Percentiles rank a stretch among this genome's conserved stretches.
Evolutionary conservation across 176 grass and related monocot genomes (phyloP).

Genomic region (Triticum urartu): DNA sequence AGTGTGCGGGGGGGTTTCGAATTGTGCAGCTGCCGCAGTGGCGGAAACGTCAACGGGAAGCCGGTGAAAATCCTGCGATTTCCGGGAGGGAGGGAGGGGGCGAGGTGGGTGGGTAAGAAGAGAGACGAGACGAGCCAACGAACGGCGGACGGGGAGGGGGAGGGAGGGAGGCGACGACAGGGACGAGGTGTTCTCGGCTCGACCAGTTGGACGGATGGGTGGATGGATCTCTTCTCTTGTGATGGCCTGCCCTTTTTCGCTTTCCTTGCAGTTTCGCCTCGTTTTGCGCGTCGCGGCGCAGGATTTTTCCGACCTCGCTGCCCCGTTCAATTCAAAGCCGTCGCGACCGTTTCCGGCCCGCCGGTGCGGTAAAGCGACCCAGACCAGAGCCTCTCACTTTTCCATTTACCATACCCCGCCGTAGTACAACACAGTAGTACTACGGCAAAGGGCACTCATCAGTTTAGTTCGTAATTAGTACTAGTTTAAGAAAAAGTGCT

Average conservation of each 20-base stretch:
- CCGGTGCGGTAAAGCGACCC: not conserved
- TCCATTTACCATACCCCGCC: too few species aligned
- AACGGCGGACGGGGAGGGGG: not conserved
- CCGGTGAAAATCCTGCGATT: slow-evolving; percentile 19
- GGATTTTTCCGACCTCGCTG: not conserved
- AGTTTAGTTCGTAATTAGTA: too few species aligned
- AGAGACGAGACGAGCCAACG: too few species aligned
- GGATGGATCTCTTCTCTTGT: not conserved
- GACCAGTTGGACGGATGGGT: not conserved
- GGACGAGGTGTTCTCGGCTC: slow-evolving; percentile 6
- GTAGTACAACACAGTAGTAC: too few species aligned
- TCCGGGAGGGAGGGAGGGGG: not conserved
- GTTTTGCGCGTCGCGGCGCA: not conserved
- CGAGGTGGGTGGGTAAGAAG: not conserved
- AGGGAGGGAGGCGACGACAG: not conserved
- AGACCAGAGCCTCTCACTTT: not conserved
- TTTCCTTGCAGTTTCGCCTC: slow-evolving; percentile 25
- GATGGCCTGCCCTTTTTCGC: not conserved
- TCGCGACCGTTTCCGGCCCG: slow-evolving; percentile 10
- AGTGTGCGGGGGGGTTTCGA: slow-evolving; percentile 45
- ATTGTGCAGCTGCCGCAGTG: slow-evolving; percentile 17
- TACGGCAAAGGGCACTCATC: too few species aligned
- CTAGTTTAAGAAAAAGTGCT: too few species aligned
- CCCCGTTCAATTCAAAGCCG: slow-evolving; percentile 20
- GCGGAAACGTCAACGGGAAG: slow-evolving; percentile 41